phyloP scores from a whole-genome alignment of 1,284 basidiomycete species.

The Ustilago crameri region DNA sequence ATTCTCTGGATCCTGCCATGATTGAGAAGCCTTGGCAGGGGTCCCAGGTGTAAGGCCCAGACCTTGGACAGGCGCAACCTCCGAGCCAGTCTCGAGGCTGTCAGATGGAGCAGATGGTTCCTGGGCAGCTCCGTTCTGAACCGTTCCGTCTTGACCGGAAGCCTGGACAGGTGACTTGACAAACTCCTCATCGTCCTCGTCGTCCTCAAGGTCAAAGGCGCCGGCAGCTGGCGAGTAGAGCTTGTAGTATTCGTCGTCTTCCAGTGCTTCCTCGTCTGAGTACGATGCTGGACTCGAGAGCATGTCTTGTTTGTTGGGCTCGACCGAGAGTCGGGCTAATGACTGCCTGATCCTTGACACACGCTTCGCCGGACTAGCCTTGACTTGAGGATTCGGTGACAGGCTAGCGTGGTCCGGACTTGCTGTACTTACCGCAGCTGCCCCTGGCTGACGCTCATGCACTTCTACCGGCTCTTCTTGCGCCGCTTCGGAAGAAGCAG shows the following conservation, averaged over 20 bases:
- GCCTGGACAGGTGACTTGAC: too few species aligned
- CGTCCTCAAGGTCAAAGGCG: slow-evolving; percentile 30
- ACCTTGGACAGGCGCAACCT: slow-evolving; percentile 4
- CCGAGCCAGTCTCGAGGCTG: neutral
- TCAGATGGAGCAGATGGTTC: neutral
- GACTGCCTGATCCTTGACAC: slow-evolving; percentile 8
- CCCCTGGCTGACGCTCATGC: neutral
- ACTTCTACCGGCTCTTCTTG: neutral
- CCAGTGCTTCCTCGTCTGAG: slow-evolving; percentile 36
- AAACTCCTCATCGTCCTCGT: slow-evolving; percentile 16
- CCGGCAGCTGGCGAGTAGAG: slow-evolving; percentile 41
- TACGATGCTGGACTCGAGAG: slow-evolving; percentile 24
- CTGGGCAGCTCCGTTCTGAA: neutral
- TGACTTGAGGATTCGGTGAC: neutral
- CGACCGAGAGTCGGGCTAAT: slow-evolving; percentile 7
- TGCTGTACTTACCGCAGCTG: neutral
- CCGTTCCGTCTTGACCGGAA: too few species aligned
- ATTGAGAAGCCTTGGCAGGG: neutral
- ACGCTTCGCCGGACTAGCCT: slow-evolving; percentile 2
- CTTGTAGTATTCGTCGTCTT: slow-evolving; percentile 47
- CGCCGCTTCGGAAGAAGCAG: slow-evolving; percentile 7
- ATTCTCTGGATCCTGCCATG: neutral
- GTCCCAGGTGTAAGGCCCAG: slow-evolving; percentile 10
- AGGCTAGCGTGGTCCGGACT: neutral
- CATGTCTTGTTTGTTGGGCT: slow-evolving; percentile 22